Evolutionary conservation across 305 asterid species (phyloP), one percentile per base, ranked within the genome.

Genomic region (Solanum hybrid): DNA sequence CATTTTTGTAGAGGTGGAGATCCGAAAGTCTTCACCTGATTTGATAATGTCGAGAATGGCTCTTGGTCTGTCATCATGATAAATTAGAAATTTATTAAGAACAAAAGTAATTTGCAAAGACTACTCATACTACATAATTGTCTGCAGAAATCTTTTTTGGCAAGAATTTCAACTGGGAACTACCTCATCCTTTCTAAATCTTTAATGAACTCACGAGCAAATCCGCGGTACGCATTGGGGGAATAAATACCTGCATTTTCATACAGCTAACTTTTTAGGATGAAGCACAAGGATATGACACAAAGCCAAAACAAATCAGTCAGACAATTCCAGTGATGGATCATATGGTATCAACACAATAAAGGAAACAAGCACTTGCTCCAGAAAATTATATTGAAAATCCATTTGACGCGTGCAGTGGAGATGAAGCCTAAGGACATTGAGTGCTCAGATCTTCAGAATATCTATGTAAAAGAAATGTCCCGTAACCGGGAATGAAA

Each of bases 191-290:
- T 96, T 92, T 97, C 99, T 93, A 97, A 91, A 94, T 97, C 98
- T 93, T 97, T 97, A 86, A 97, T 96, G 90, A 97, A 97, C 91
- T 97, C 99, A 85, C 99, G 96, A 92, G 98, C 98, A 94, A 96
- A 97, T 35, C 99, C 99, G 89, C 99, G 98, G 88, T 97, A 97
- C 24, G 99, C 99, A 95, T 97, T 97, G 8, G 99, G 99, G 14
- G 99, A 97, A 92, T 97, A 97, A 89, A 95, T 95, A 89, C 99
- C 99, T 96, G 95, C 85, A 88, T 51, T n/a, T 39, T 22, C 78
- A 88, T 57, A 85, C 75, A 85, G 12, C 46, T 31, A 85, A 20
- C 46, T 3, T 57, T 85, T 85, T 33, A 85, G 76, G 88, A 33
- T 85, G 33, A 57, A 11, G 42, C 76, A 31, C 88, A 85, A 57